Evolutionary conservation across 495 filamentous ascomycete species (phyloP), one percentile per base, ranked within the genome.

Genomic region (Zalerion maritima): DNA sequence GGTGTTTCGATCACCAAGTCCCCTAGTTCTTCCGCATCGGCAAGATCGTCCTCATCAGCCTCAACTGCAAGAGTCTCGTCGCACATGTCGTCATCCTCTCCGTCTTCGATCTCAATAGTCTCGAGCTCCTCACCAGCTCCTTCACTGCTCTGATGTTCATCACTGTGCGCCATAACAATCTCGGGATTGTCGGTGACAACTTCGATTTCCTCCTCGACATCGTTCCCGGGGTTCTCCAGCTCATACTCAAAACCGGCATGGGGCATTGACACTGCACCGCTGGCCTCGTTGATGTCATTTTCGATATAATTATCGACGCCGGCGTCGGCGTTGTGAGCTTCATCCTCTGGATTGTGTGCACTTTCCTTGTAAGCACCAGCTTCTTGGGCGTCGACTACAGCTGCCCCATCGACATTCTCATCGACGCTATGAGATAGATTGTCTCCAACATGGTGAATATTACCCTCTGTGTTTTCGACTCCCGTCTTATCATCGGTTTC

Each of bases 401-500:
- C 26, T 10, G 26, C 24, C 4, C 22, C 24, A 1, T 35, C 32
- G 13, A 11, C 31, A 22, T 12, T 1, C 7, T 24, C 28, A 21
- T 31, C 4, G 34, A 16, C 14, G n/a, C 24, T 6, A n/a, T 11
- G n/a, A 13, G 18, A 26, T n/a, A 32, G 16, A 6, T 21, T n/a
- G 10, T 6, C 29, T 13, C 16, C 17, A 11, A 10, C 34, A 32
- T 14, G 12, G 9, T 18, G 26, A 12, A 14, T n/a, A n/a, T n/a
- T n/a, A n/a, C n/a, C n/a, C n/a, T n/a, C 17, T 28, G 46, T 48
- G 30, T 50, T 28, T 36, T 65, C 60, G 36, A 63, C 65, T 22
- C 46, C 49, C 62, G 67, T 67, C 35, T 61, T 60, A 14, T 61
- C 62, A 49, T 69, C 62, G 8, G 38, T 38, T 8, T 28, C 41